Percentiles rank a stretch among this genome's conserved stretches.
Evolutionary conservation across 345 rosid species (phyloP).

Genomic region (Dipteronia dyeriana): DNA sequence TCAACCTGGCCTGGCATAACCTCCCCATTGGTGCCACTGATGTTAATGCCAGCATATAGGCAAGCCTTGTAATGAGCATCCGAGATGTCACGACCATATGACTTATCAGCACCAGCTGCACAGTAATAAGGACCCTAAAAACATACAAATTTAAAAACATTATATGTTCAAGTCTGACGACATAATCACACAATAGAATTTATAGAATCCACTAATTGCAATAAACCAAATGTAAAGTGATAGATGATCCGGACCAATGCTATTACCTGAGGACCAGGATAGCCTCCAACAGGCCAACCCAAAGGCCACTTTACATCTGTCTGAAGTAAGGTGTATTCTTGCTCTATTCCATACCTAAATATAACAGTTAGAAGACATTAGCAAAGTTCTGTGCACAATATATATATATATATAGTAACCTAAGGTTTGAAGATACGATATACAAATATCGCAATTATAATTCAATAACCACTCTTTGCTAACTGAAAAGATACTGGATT

Average conservation of each 20-base stretch:
- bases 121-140: conserved; percentile 96
- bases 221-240: neutral
- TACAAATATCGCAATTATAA: conserved; percentile 1
- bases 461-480: neutral
- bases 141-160: conserved; percentile 7
- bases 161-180: neutral
- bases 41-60: conserved; percentile 91
- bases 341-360: conserved; percentile 91
- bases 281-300: conserved; percentile 99
- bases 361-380: conserved; percentile 3
- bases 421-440: neutral
- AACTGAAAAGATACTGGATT: neutral
- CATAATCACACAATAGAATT: neutral
- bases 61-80: conserved; percentile 99
- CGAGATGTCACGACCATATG: conserved; percentile 94
- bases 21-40: conserved; percentile 96
- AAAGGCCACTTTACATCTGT: conserved; percentile 89
- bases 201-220: neutral
- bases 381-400: neutral
- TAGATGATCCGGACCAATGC: neutral
- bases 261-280: conserved; percentile 94
- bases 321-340: conserved; percentile 96
- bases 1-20: conserved; percentile 99
- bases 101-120: conserved; percentile 95
- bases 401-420: neutral